Base-by-base conservation (phyloP, 2,329 filamentous ascomycete genomes). In the Nemania bipapillata region DNA sequence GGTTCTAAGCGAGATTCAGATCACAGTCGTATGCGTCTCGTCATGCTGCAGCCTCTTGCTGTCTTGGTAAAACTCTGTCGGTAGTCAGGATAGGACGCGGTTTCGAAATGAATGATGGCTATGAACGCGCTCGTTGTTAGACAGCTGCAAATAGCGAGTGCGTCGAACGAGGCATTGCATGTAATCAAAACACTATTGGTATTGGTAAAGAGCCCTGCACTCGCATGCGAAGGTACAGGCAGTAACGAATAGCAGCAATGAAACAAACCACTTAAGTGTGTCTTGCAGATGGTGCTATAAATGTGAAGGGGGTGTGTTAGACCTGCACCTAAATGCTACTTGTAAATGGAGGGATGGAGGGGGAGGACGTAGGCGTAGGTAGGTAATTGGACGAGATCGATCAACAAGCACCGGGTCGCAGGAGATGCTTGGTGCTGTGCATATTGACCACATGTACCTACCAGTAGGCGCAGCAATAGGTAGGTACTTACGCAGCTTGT, bases 221-320 rank as follows among this genome's bases (percentile, higher is more conserved):
- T 57, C 35, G 65, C 66, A 61, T 65, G 45, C 9, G 56, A n/a
- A 65, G 60, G 63, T 26, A 60, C 69, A 58, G 69, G 57, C 69
- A 58, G 69, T 69, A 68, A 67, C 68, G 70, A 69, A 66, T 55
- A 65, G 57, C 56, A 66, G 62, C 62, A 65, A 70, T 70, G 71
- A 73, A 73, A 73, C 73, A 73, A 73, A 73, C 73, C 73, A 66
- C 68, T 70, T 70, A 65, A 69, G 64, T 57, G 63, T 66, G 60
- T 64, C 58, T 52, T 68, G 65, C 64, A 45, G 56, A 35, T 28
- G 30, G 32, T 52, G n/a, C n/a, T n/a, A n/a, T n/a, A n/a, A 58
- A 59, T 22, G 42, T 22, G 37, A 57, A 66, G 62, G 57, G 50
- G 45, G 26, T 47, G 59, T 32, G 49, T 54, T 60, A 28, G 37